Conservation (phyloP, 306 rosid genomes). For the Senna tora region DNA sequence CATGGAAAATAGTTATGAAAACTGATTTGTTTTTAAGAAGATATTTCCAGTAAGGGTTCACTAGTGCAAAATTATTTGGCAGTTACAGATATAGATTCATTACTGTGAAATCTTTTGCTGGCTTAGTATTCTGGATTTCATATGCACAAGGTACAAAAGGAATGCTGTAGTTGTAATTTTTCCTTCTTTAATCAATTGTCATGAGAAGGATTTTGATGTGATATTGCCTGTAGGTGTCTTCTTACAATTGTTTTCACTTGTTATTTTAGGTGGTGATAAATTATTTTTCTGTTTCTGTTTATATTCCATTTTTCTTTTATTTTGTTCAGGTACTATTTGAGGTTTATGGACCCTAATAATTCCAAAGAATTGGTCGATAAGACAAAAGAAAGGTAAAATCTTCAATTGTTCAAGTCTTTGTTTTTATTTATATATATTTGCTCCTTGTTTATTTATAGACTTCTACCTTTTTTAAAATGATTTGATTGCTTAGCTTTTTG, state of each 20-base stretch:
- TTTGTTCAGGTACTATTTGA: conserved; percentile 83
- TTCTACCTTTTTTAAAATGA: conserved; percentile 14
- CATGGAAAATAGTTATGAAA: too few species aligned
- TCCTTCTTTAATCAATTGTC: neutral
- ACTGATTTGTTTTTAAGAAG: neutral
- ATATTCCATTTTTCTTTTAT: conserved; percentile 36
- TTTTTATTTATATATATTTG: conserved; percentile 23
- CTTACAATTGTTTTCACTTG: neutral
- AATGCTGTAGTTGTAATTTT: conserved; percentile 5
- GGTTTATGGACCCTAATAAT: conserved; percentile 96
- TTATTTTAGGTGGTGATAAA: neutral
- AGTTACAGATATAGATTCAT: conserved; percentile 19
- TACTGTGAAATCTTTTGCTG: conserved; percentile 17
- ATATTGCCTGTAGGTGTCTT: neutral
- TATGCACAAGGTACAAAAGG: conserved; percentile 25
- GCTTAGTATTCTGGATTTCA: conserved; percentile 26
- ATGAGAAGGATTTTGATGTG: conserved; percentile 7
- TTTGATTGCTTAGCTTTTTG: conserved; percentile 30
- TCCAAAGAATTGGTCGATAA: conserved; percentile 74
- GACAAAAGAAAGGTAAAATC: conserved; percentile 68
- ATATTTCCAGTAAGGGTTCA: neutral
- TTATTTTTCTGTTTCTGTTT: conserved; percentile 10
- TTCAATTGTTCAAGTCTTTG: conserved; percentile 26
- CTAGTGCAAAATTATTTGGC: neutral
- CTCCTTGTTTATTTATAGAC: conserved; percentile 9